phyloP scores from a whole-genome alignment of 257 asterid species.

The Cynanchum wilfordii region DNA sequence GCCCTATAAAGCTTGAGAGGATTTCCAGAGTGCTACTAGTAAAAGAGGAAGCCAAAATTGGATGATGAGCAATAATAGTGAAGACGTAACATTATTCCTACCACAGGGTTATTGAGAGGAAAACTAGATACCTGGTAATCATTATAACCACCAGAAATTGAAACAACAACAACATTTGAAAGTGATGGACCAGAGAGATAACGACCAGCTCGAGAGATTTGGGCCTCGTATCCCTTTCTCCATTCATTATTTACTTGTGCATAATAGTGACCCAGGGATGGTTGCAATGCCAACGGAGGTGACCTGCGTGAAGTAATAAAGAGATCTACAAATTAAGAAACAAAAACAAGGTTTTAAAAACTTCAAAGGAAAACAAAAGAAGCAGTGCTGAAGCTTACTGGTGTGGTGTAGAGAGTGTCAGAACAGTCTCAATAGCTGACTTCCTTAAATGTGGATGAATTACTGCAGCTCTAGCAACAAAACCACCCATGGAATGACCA shows the following conservation, averaged over 20 bases:
- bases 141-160: constrained; percentile 92
- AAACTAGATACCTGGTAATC: constrained; percentile 76
- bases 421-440: constrained; percentile 80
- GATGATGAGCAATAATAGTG: background rate
- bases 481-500: constrained; percentile 99
- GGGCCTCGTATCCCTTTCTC: constrained; percentile 78
- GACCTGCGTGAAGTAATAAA: constrained; percentile 44
- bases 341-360: constrained; percentile 20
- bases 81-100: background rate
- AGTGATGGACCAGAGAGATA: constrained; percentile 54
- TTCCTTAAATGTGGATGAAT: constrained; percentile 86
- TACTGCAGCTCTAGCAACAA: constrained; percentile 94
- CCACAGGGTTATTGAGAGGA: constrained; percentile 2
- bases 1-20: background rate
- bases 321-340: constrained; percentile 10
- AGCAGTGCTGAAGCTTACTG: constrained; percentile 49
- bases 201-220: constrained; percentile 56
- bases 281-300: constrained; percentile 89
- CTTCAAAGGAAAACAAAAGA: constrained; percentile 15
- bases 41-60: background rate
- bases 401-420: constrained; percentile 95
- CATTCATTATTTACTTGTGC: constrained; percentile 69
- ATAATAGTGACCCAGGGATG: constrained; percentile 88
- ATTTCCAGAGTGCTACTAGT: background rate
- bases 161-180: constrained; percentile 64